Evolutionary conservation across 495 filamentous ascomycete genomes (phyloP).

Genomic region (Hypoxylon lenormandii): DNA sequence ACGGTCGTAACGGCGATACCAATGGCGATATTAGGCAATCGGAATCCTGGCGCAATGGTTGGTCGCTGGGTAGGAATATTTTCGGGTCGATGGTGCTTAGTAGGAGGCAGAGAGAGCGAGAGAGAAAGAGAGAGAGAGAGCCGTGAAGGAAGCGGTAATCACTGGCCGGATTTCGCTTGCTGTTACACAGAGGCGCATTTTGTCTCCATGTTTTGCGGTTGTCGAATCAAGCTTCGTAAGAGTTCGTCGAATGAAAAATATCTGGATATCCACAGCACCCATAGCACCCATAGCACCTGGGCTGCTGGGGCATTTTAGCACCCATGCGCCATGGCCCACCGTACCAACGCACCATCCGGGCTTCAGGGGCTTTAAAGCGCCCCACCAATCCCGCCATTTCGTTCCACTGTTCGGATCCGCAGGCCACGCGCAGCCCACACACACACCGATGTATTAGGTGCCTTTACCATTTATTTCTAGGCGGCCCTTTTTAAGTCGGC

Average conservation of each 20-base stretch:
- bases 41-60: no score
- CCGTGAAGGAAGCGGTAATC: neutral
- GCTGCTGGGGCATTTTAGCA: no score
- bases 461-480: neutral
- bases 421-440: neutral
- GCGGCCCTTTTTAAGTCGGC: slow-evolving; percentile 21
- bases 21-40: no score
- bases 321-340: no score
- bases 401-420: slow-evolving; percentile 17
- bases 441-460: slow-evolving; percentile 21
- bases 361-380: neutral
- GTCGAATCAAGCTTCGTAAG: slow-evolving; percentile 44
- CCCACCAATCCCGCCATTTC: slow-evolving; percentile 28
- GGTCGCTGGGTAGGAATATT: no score
- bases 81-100: neutral
- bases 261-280: neutral
- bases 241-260: neutral
- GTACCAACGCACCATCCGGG: slow-evolving; percentile 24
- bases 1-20: no score
- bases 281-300: no score
- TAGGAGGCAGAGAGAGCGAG: neutral
- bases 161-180: neutral
- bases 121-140: neutral
- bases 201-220: slow-evolving; percentile 17
- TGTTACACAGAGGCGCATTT: slow-evolving; percentile 16